phyloP scores from a whole-genome alignment of 129 eudicot genomes.

The Chrysanthemum makinoi region DNA sequence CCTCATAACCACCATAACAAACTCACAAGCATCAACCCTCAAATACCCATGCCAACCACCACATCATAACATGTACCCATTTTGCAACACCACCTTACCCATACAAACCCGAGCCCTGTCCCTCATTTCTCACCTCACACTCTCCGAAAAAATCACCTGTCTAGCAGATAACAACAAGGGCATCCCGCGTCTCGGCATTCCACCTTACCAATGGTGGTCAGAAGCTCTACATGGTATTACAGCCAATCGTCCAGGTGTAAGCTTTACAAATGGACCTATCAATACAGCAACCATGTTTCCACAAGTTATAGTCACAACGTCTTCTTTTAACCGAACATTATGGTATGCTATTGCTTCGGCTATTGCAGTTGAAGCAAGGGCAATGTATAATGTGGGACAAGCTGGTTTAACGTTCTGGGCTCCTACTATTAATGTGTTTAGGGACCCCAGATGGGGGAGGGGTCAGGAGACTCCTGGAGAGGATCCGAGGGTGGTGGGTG shows the following conservation, averaged over 20 bases:
- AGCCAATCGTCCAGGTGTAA: slow-evolving; percentile 80
- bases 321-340: slow-evolving; percentile 68
- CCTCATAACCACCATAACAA: slow-evolving; percentile 1
- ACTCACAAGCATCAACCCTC: slow-evolving; percentile 12
- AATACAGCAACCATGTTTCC: slow-evolving; percentile 79
- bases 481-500: slow-evolving; percentile 72
- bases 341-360: slow-evolving; percentile 62
- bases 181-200: slow-evolving; percentile 70
- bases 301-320: slow-evolving; percentile 59
- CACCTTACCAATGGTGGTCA: slow-evolving; percentile 95
- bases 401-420: slow-evolving; percentile 98
- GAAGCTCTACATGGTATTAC: slow-evolving; percentile 95
- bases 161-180: slow-evolving; percentile 68
- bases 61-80: slow-evolving; percentile 47
- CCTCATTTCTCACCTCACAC: slow-evolving; percentile 61
- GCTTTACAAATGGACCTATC: slow-evolving; percentile 45
- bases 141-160: slow-evolving; percentile 66
- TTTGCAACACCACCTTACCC: slow-evolving; percentile 76
- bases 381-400: slow-evolving; percentile 90
- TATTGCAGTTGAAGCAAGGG: slow-evolving; percentile 71
- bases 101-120: slow-evolving; percentile 52
- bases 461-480: slow-evolving; percentile 98
- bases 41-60: slow-evolving; percentile 65
- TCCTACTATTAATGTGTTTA: slow-evolving; percentile 75
- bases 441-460: slow-evolving; percentile 99